Base-by-base conservation (phyloP, 1,139 yeast genomes). In the Magnusiomyces sp. region DNA sequence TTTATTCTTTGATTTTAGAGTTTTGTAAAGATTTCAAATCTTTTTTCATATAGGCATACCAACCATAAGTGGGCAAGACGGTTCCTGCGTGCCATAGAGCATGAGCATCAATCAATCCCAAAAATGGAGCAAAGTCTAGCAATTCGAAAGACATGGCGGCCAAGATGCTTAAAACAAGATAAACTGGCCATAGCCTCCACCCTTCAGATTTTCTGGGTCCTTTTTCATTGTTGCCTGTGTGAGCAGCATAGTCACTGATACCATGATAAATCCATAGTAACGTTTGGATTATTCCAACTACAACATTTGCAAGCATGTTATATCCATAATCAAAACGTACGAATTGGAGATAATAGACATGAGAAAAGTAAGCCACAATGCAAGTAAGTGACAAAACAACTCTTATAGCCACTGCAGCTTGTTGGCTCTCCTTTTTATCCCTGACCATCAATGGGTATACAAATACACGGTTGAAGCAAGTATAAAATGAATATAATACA, bases 221-320 rank as follows among this genome's bases (percentile, higher is more conserved):
- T n/a, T n/a, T n/a, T n/a, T n/a, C n/a, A n/a, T n/a, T n/a, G n/a
- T n/a, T n/a, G n/a, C n/a, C n/a, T n/a, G n/a, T n/a, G n/a, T n/a
- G n/a, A n/a, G n/a, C n/a, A n/a, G n/a, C n/a, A n/a, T 51, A 55
- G 36, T 49, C 44, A 16, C 17, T 51, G 23, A 71, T 50, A 4
- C 72, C 60, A 47, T 68, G 68, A 38, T 59, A 62, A 10, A 67
- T 58, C 81, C 81, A 77, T 36, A 73, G 58, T 5, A 76, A 56
- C 64, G 89, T 86, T 60, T 90, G 97, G 4, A 82, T 56, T 2
- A 88, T 53, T 0, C 97, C 98, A 49, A 88, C 76, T 1, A 76
- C 66, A 1, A 92, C 81, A 60, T 94, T 92, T 32, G 95, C 95
- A 59, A 79, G 76, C 97, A 92, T 92, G 69, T 92, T 92, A 66